Percentiles rank a stretch among this genome's conserved stretches.
phyloP scores from a whole-genome alignment of 306 rosid species.

The Vigna hirtella region DNA sequence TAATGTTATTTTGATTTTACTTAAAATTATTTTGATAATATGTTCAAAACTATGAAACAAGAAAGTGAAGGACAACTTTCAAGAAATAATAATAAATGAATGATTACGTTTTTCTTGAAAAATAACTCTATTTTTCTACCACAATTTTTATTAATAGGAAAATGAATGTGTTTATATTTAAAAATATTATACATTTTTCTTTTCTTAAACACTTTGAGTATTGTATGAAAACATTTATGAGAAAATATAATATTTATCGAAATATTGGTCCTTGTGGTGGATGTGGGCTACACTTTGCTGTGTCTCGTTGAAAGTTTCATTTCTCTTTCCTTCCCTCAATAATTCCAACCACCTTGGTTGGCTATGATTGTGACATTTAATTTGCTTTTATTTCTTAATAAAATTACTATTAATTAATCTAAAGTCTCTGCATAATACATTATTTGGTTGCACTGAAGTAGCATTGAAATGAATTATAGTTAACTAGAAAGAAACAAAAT shows the following conservation, averaged over 20 bases:
- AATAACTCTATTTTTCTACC: too few relatives aligned
- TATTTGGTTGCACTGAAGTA: not conserved
- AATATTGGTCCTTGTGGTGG: conserved; percentile 31
- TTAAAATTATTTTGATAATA: too few relatives aligned
- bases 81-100: too few relatives aligned
- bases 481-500: too few relatives aligned
- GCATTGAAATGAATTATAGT: not conserved
- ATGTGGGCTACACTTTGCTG: conserved; percentile 31
- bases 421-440: not conserved
- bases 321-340: conserved; percentile 59
- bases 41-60: too few relatives aligned
- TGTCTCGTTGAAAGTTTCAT: conserved; percentile 58
- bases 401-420: conserved; percentile 11
- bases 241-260: not conserved
- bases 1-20: too few relatives aligned
- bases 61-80: too few relatives aligned
- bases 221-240: not conserved
- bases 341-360: conserved; percentile 60
- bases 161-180: not conserved
- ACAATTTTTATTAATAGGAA: too few relatives aligned
- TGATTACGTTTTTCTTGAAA: too few relatives aligned
- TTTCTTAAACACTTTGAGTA: not conserved
- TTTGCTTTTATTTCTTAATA: not conserved
- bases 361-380: conserved; percentile 53
- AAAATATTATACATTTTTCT: not conserved